Conservation (phyloP, 768 basidiomycete species). For the Naganishia vaughanmartiniae region DNA sequence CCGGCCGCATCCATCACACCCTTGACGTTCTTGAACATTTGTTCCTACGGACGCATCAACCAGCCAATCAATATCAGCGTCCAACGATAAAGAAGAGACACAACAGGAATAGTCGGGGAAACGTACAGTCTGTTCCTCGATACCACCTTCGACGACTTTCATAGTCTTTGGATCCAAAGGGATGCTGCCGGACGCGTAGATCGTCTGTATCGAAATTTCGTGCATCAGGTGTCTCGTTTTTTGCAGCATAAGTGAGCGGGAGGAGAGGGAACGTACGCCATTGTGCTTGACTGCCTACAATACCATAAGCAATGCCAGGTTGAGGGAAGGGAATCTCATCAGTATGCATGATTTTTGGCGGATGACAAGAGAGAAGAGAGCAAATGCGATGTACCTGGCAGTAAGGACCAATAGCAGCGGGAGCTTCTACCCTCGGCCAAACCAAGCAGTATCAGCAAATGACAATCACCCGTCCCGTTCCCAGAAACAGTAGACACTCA, state of each 20-base stretch:
- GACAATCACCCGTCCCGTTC: too few species aligned
- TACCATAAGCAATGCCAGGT: slow-evolving; percentile 19
- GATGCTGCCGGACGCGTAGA: slow-evolving; percentile 88
- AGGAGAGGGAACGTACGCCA: slow-evolving; percentile 53
- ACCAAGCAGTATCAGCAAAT: background rate
- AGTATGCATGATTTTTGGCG: slow-evolving; percentile 15
- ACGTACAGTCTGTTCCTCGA: slow-evolving; percentile 69
- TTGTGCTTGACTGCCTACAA: slow-evolving; percentile 80
- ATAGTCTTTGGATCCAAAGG: slow-evolving; percentile 72
- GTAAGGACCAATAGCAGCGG: slow-evolving; percentile 62
- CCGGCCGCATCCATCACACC: slow-evolving; percentile 79
- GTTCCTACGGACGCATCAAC: slow-evolving; percentile 53
- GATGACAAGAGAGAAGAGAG: background rate
- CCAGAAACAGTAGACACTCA: slow-evolving; percentile 35
- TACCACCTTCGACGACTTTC: slow-evolving; percentile 68
- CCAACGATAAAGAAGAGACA: background rate
- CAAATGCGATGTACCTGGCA: slow-evolving; percentile 47
- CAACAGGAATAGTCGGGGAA: background rate
- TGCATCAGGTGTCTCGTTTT: too few species aligned
- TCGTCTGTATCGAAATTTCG: slow-evolving; percentile 51
- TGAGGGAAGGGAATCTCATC: background rate
- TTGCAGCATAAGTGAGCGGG: background rate
- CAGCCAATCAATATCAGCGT: background rate
- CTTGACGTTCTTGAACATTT: slow-evolving; percentile 80
- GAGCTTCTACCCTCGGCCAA: slow-evolving; percentile 43